Evolutionary conservation across 1,284 basidiomycete genomes (phyloP), one percentile per base, ranked within the genome.

Genomic region (Ustilago bromivora): DNA sequence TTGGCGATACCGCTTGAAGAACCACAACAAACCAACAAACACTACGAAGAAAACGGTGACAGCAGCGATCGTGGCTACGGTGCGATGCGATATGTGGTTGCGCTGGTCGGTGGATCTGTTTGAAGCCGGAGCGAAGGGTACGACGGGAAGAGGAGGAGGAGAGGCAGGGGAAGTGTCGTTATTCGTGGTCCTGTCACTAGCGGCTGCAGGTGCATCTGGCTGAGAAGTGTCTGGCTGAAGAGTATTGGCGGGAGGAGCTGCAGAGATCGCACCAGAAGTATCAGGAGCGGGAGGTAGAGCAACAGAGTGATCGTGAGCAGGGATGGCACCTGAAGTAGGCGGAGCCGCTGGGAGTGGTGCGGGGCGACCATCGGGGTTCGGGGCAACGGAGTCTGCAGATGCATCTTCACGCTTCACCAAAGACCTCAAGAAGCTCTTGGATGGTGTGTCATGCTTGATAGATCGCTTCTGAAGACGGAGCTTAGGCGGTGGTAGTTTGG

Each of bases 1-100:
- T 11, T 38, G 60, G 3, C 64, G 53, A 32, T 55, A 67, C 2
- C 65, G 57, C 32, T 32, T 59, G 35, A 61, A 47, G 43, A 70
- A 49, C 36, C n/a, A 64, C 2, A 35, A 28, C 0, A 71, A 17
- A 15, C 31, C 61, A 2, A 75, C 15, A 4, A 66, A 32, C 2
- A 57, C 11, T 1, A 51, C 60, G 5, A 46, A 4, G 4, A 55
- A 17, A 4, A 66, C 3, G 4, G 53, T n/a, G 1, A 61, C 59
- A 0, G 19, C 51, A 2, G 57, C 36, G 28, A 75, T 17, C 8
- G 43, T 46, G 32, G n/a, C 35, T 2, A 46, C 28, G 17, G 49
- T 51, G 2, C 35, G 53, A 19, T 55, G 53, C 10, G 53, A 38
- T 13, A 23, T 38, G 53, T 36, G 35, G 23, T 8, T 38, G 11